Evolutionary conservation across 768 basidiomycete genomes (phyloP), one percentile per base, ranked within the genome.

Genomic region (Trichaptum fuscoviolaceum): DNA sequence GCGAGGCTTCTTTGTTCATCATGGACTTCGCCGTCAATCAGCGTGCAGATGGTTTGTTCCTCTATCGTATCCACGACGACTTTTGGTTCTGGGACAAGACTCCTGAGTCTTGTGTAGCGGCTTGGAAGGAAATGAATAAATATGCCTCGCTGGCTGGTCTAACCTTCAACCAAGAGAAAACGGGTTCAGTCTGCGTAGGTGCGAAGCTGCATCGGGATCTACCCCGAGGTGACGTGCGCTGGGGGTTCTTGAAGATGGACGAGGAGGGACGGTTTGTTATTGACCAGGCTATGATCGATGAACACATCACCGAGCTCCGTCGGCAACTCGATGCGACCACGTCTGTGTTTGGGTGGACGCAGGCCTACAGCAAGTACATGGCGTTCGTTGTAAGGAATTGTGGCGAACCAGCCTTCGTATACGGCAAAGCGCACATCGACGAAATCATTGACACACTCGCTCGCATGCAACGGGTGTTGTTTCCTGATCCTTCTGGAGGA

Each of bases 11-110:
- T 17, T 64, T 82, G 42, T 83, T 81, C 68, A 75, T 73, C 23
- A 81, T 84, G 81, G 82, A 84, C 69, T 81, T 80, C 66, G 81
- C 81, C 8, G 80, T 82, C 65, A 83, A 82, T 62, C 82, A 81
- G 63, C 71, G 70, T 35, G 77, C 81, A 1, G 65, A 77, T 24
- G 81, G 81, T 3, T 68, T 84, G 12, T 80, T 75, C 70, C 75
- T 84, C 18, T 77, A 82, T 63, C 74, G 81, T 63, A 78, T 82
- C 71, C 80, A 83, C 69, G 81, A 83, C 64, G 82, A 84, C 64
- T 70, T 83, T 7, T 83, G 81, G 81, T 67, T 82, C 20, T 81
- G 78, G 78, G 75, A 79, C 62, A 68, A 76, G 0, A 70, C 78
- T 20, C 67, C 75, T 6, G 58, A 66, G 30, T 77, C 76, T 63